Evolutionary conservation across 768 basidiomycete species (phyloP).

Genomic region (Mycena metata): DNA sequence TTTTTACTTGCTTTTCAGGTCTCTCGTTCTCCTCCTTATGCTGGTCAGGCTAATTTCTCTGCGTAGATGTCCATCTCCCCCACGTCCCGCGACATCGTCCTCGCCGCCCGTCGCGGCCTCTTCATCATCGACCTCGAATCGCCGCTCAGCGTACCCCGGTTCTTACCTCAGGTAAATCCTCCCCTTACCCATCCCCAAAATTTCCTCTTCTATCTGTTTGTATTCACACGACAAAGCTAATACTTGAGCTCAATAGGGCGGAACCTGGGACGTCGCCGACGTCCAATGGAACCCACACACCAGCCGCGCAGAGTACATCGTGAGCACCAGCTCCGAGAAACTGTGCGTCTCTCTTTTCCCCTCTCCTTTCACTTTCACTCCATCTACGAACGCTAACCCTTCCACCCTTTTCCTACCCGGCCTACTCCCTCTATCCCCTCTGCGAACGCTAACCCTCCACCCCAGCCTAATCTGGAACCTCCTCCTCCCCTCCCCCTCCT

Average conservation of each 20-base stretch:
- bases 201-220: no score
- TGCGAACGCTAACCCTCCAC: no score
- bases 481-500: conserved; percentile 60
- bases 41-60: conserved; percentile 13
- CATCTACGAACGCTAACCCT: conserved; percentile 1
- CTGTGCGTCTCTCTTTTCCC: conserved; percentile 73
- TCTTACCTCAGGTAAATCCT: conserved; percentile 77
- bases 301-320: conserved; percentile 81
- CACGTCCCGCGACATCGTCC: conserved; percentile 86
- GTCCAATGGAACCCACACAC: conserved; percentile 94
- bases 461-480: conserved; percentile 94
- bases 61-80: conserved; percentile 92
- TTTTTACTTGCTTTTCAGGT: neutral
- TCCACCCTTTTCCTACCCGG: no score
- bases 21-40: no score
- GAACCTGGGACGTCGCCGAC: conserved; percentile 95
- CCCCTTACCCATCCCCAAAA: no score
- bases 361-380: no score
- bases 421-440: no score
- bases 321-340: conserved; percentile 91
- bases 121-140: conserved; percentile 96
- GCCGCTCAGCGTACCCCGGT: conserved; percentile 89
- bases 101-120: conserved; percentile 93
- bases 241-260: conserved; percentile 59
- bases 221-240: no score